Evolutionary conservation across 768 basidiomycete species (phyloP), one percentile per base, ranked within the genome.

Genomic region (Boletus huronensis): DNA sequence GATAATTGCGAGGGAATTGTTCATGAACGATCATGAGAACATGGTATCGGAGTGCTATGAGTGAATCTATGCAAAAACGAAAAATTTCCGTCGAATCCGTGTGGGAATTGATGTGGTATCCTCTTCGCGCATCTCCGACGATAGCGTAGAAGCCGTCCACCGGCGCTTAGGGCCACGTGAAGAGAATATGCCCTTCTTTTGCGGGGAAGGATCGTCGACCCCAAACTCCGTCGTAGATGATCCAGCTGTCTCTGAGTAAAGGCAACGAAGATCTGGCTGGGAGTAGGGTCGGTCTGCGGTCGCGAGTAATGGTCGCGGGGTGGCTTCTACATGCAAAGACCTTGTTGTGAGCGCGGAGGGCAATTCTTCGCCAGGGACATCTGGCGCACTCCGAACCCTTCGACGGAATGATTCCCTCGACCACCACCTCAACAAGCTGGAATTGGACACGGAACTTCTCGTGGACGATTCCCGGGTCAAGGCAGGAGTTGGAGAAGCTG

Each of bases 341-440:
- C 42, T 57, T 6, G 65, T 66, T 2, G 70, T 71, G 16, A 60
- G 53, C 5, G 54, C 53, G 6, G 62, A 53, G 16, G 70, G 65
- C 35, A 71, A 47, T 28, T 61, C 67, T 41, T 69, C 68, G 26
- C 56, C 53, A 29, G 74, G 73, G 13, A 74, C 74, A 36, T 80
- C 77, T 21, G 82, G 78, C 0, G 78, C 78, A 56, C 82, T 84
- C 55, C 78, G 79, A 46, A 76, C 76, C 53, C 82, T 74, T 39
- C 78, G 76, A 48, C 82, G 80, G 21, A 79, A 68, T 26, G 79
- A 73, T 45, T 74, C 76, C 58, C 70, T 74, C 8, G 76, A 74
- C 81, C 80, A 85, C 64, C 80, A 79, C 58, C 62, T 77, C 53
- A 78, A 63, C 57, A 73, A 62, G 59, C 70, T 65, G 14, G 69